Evolutionary conservation across 208 protist species (phyloP), one percentile per base, ranked within the genome.

Genomic region (Leptomonas seymouri): DNA sequence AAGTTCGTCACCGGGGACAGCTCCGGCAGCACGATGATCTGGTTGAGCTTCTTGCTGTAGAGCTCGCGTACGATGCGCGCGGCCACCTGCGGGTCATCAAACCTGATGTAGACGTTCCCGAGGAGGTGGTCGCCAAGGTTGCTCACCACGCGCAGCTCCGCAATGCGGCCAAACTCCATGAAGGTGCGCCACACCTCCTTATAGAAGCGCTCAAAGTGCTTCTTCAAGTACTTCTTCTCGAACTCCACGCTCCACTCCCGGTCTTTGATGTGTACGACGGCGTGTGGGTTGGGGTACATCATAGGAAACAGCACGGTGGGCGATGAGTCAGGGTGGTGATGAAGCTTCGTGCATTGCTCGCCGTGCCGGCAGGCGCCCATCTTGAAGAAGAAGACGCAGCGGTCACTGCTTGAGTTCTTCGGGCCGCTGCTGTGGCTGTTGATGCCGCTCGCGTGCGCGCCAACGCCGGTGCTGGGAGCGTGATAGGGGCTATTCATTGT

Each of bases 301-400:
- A 99, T 93, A 1, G 95, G 90, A 44, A 99, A 87, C 20, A 99
- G 78, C 28, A 99, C 86, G 21, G 97, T 99, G 42, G 97, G 97
- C 9, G 89, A 97, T n/a, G 85, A 80, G 25, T 86, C 86, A 2
- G 98, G 98, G 41, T 86, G 87, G 41, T 96, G 86, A 83, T 99
- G 98, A 44, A 96, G 45, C 64, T 98, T 97, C 4, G 90, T 98
- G 86, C 98, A 99, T 44, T 85, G 72, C 49, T 99, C 98, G 18
- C 98, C 98, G 78, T 99, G 98, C 11, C 98, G 91, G 87, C 98
- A 99, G n/a, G 98, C 98, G 28, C 98, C 98, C 71, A 99, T 99
- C 82, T 99, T 99, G 60, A 85, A 96, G 82, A 99, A 99, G 85
- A 99, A 99, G 36, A 90, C 58, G 60, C 94, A 98, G 39, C 87